Evolutionary conservation across 164 flowering plant genomes (phyloP).

Genomic region (Stephania yunnanensis): DNA sequence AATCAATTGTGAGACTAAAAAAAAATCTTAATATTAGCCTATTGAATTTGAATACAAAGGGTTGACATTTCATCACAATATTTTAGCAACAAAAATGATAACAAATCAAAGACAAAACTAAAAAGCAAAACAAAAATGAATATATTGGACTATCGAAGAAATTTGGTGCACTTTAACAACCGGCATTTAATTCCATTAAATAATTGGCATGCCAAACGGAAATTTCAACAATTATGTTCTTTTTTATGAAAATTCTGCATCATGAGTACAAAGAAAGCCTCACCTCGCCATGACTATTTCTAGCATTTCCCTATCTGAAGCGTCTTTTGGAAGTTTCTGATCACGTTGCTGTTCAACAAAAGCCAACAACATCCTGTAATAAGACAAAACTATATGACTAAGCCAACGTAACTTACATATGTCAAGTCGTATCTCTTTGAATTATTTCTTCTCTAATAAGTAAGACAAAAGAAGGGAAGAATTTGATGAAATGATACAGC

Average conservation of each 20-base stretch:
- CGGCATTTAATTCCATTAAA: background rate
- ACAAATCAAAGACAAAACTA: too few species aligned
- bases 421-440: background rate
- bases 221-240: background rate
- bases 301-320: constrained; percentile 85
- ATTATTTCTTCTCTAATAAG: background rate
- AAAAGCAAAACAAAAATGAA: too few species aligned
- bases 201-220: background rate
- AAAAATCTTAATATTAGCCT: too few species aligned
- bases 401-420: background rate
- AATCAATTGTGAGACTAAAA: too few species aligned
- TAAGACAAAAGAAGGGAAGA: background rate
- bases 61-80: too few species aligned
- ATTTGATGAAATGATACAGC: too few species aligned
- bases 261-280: constrained; percentile 10
- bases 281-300: constrained; percentile 91
- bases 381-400: constrained; percentile 1
- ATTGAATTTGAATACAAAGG: too few species aligned
- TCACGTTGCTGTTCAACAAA: constrained; percentile 78
- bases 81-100: too few species aligned
- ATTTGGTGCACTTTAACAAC: background rate
- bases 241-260: background rate
- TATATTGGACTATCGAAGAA: background rate
- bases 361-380: constrained; percentile 74
- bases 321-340: constrained; percentile 61